phyloP scores from a whole-genome alignment of 179 eudicot genomes.

The Carnegiea gigantea region DNA sequence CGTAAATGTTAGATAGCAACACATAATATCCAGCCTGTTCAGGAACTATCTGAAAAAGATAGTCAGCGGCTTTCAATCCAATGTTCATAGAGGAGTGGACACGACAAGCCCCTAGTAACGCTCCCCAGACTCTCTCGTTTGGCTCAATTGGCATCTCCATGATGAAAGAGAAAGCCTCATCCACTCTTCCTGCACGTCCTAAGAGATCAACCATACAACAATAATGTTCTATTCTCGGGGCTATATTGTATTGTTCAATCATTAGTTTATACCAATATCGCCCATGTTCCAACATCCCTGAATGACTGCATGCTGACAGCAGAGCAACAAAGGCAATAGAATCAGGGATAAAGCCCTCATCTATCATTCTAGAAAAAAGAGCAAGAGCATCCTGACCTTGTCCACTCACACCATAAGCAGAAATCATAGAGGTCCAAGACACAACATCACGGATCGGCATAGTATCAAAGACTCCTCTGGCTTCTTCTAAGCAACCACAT shows the following conservation, averaged over 20 bases:
- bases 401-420: constrained; percentile 57
- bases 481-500: constrained; percentile 68
- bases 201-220: constrained; percentile 83
- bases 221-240: constrained; percentile 66
- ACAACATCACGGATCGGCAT: constrained; percentile 62
- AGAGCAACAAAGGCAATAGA: constrained; percentile 74
- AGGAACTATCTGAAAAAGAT: constrained; percentile 65
- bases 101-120: constrained; percentile 74
- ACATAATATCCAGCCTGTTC: constrained; percentile 75
- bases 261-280: constrained; percentile 42
- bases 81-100: constrained; percentile 55
- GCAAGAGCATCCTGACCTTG: constrained; percentile 11
- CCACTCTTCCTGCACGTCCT: constrained; percentile 38
- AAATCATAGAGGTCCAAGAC: constrained; percentile 85
- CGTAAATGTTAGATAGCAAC: constrained; percentile 74
- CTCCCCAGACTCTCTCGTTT: constrained; percentile 79
- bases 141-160: constrained; percentile 63
- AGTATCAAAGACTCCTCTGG: constrained; percentile 61
- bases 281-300: constrained; percentile 70
- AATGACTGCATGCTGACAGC: constrained; percentile 87
- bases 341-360: constrained; percentile 55
- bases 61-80: constrained; percentile 71
- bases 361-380: constrained; percentile 62
- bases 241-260: constrained; percentile 52
- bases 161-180: constrained; percentile 28